Evolutionary conservation across 495 filamentous ascomycete species (phyloP), one percentile per base, ranked within the genome.

Genomic region (Trichoderma erinaceum): DNA sequence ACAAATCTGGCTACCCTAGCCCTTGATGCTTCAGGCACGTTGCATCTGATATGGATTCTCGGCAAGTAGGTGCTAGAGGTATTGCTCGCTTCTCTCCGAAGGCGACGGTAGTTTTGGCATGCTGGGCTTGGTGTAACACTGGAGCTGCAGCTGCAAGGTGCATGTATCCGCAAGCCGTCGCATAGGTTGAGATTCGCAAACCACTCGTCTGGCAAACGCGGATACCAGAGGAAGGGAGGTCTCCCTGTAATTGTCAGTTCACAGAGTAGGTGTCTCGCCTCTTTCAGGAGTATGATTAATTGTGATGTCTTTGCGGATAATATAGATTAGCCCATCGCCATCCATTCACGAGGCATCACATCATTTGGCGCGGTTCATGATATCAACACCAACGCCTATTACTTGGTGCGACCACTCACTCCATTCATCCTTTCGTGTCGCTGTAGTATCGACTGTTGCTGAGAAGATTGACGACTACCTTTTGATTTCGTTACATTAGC

Each of bases 401-500:
- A 11, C 18, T 52, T 52, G 48, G n/a, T 52, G 48, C 56, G 16
- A 61, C 23, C 10, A 32, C 12, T 61, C 11, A 23, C 27, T 25
- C 25, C 12, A 6, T 13, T 61, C 56, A 12, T 21, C 29, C 8
- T 16, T 6, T 18, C 56, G 27, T 10, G 56, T 21, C 27, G 56
- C 56, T 16, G 56, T 29, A 61, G 25, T 5, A 16, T 16, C 11
- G 27, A 16, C 27, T 32, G 56, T 8, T 32, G 56, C 25, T 52
- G 56, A 61, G 16, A 13, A 61, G 56, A 13, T 6, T 13, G 56
- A 32, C 16, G 23, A 27, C 56, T 8, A 32, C 11, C 2, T 11
- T 61, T 61, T 25, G 56, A 61, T 61, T 61, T 21, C 25, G 56
- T 61, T 61, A 61, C 56, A 61, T 61, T 23, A 61, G 56, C 56